Percentiles rank a stretch among this genome's conserved stretches.
These are phyloP conservation scores for Ophiocordyceps camponoti-rufipedis DNA, from an alignment of 2,329 filamentous ascomycete genomes.

Conservation along the genomic window DNA sequence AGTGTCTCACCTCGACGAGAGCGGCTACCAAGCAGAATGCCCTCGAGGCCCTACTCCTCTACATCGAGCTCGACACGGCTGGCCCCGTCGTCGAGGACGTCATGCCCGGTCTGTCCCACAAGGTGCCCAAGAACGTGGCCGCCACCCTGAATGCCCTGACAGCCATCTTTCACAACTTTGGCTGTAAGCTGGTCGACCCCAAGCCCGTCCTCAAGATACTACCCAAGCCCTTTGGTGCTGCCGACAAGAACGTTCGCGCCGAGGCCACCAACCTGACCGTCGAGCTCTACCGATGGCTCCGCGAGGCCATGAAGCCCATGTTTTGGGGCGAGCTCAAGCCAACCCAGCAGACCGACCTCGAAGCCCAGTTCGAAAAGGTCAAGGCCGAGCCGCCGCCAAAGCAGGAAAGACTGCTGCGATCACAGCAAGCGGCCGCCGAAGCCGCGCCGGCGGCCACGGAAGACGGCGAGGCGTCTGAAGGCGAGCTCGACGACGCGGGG, in stretches of 20 bases:
- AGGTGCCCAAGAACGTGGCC: constrained; percentile 74
- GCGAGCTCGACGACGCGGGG: constrained; percentile 26
- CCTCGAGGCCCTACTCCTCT: constrained; percentile 70
- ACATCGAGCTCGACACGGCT: constrained; percentile 76
- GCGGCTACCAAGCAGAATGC: constrained; percentile 77
- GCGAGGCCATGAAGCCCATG: constrained; percentile 94
- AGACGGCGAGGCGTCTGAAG: constrained; percentile 38
- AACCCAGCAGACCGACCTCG: constrained; percentile 84
- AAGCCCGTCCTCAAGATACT: constrained; percentile 78
- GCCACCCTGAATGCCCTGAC: constrained; percentile 58
- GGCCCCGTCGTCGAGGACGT: constrained; percentile 82
- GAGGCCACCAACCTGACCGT: constrained; percentile 84
- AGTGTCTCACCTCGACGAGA: constrained; percentile 73
- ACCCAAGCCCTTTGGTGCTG: constrained; percentile 84
- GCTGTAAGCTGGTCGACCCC: constrained; percentile 84
- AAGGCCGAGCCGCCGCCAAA: constrained; percentile 77
- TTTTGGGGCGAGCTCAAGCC: constrained; percentile 95
- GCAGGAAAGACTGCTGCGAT: constrained; percentile 73
- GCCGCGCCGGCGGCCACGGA: constrained; percentile 44
- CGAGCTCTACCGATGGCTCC: constrained; percentile 91
- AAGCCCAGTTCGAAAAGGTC: constrained; percentile 84
- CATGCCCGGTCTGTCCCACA: constrained; percentile 64
- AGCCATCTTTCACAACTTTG: constrained; percentile 80
- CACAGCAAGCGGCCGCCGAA: constrained; percentile 72
- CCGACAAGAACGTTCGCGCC: constrained; percentile 93